Evolutionary conservation across 306 rosid genomes (phyloP).

Genomic region (Fragaria ananassa): DNA sequence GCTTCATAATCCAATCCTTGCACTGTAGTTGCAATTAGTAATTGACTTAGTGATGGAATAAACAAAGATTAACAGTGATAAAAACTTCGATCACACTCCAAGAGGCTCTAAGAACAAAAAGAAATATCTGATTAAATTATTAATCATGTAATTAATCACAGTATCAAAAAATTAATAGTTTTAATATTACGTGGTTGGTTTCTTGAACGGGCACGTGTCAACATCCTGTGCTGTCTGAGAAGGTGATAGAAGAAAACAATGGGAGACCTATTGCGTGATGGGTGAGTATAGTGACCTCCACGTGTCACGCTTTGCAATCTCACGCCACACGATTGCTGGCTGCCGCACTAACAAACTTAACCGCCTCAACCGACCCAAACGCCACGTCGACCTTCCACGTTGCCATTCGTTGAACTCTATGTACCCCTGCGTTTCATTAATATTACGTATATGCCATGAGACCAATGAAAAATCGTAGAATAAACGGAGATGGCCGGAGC

Average conservation of each 20-base stretch:
- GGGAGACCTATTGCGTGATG: neutral
- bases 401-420: neutral
- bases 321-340: conserved; percentile 1
- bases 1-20: too few relatives aligned
- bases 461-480: neutral
- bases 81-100: too few relatives aligned
- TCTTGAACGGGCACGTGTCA: neutral
- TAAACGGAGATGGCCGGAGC: neutral
- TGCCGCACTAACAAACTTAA: conserved; percentile 16
- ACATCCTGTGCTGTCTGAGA: neutral
- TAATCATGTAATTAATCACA: too few relatives aligned
- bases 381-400: conserved; percentile 3
- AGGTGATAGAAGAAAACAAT: neutral
- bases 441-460: neutral
- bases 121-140: too few relatives aligned
- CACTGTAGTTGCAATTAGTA: too few relatives aligned
- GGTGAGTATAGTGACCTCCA: neutral
- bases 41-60: too few relatives aligned
- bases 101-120: too few relatives aligned
- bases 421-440: neutral
- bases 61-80: too few relatives aligned
- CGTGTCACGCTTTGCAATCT: neutral
- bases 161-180: too few relatives aligned
- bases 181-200: too few relatives aligned
- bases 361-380: neutral